Evolutionary conservation across 352 stramenopile genomes (phyloP), one percentile per base, ranked within the genome.

Genomic region (Pythium aquatile): DNA sequence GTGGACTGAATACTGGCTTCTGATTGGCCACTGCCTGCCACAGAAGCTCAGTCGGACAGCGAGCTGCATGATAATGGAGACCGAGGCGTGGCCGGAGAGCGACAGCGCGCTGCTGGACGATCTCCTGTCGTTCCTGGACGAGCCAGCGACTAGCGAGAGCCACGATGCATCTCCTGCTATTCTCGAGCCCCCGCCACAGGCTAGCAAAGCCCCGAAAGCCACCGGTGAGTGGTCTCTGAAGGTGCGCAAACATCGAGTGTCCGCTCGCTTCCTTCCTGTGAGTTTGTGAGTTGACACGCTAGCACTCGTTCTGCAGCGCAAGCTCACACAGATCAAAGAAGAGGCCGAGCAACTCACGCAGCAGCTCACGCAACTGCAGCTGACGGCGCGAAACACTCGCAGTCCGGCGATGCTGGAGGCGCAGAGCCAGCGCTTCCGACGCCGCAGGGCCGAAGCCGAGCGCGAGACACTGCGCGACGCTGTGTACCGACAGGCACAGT

Each of bases 21-120:
- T 48, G 40, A 24, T 48, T 48, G 40, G 40, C 2, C 17, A 20
- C 28, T 24, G 20, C 20, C 20, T 24, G 20, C 20, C 20, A 24
- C 20, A 24, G 20, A 24, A 24, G 20, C 20, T 24, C 20, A 24
- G 20, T 24, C 20, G 20, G 20, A 24, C 20, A 24, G 20, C 20
- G 20, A 24, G 20, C 20, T 1, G 20, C 0, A 24, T 24, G 20
- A 58, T 48, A 58, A 39, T 29, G 29, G 35, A 48, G 32, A 48
- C 32, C 32, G n/a, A 9, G 33, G 37, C 17, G 53, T 58, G 52
- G 35, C 35, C 33, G 24, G 37, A 61, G 29, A 44, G 52, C 52
- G 32, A 52, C 37, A 37, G 47, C 55, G 40, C 55, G 16, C 40
- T 61, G 3, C 55, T 61, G 20, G 55, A 61, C 26, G 55, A 61